phyloP scores from a whole-genome alignment of 352 stramenopile genomes.

The Globisporangium acanthophoron region DNA sequence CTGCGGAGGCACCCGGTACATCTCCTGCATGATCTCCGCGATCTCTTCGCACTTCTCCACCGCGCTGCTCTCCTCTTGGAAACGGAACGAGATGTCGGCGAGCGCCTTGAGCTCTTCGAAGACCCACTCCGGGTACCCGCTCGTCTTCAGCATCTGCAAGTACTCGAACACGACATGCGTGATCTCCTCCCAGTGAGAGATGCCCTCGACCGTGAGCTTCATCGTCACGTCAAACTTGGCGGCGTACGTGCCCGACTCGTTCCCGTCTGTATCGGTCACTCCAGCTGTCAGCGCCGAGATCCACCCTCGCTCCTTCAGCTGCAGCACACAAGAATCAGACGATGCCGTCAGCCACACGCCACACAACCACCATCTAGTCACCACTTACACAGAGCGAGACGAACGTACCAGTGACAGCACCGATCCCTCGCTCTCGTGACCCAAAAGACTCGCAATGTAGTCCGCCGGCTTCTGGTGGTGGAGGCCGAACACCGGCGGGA shows the following conservation, averaged over 20 bases:
- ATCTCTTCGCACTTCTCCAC: constrained; percentile 68
- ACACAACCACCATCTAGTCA: background rate
- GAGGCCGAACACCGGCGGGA: constrained; percentile 59
- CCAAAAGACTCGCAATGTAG: constrained; percentile 74
- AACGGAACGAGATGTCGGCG: constrained; percentile 66
- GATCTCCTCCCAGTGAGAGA: constrained; percentile 59
- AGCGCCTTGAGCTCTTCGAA: constrained; percentile 71
- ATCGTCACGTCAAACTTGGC: constrained; percentile 71
- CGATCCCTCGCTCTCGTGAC: constrained; percentile 80
- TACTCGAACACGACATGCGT: constrained; percentile 65
- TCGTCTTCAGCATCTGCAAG: constrained; percentile 44
- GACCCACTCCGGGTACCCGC: constrained; percentile 54
- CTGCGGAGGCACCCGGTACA: constrained; percentile 43
- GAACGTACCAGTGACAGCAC: constrained; percentile 63
- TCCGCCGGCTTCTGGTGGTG: constrained; percentile 76
- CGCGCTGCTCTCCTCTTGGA: constrained; percentile 64
- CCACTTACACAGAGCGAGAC: background rate
- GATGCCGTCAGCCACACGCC: background rate
- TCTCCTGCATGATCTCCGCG: constrained; percentile 68
- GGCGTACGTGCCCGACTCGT: constrained; percentile 60
- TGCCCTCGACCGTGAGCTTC: constrained; percentile 58
- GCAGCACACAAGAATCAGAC: background rate
- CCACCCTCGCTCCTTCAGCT: constrained; percentile 77
- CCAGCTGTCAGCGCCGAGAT: constrained; percentile 71
- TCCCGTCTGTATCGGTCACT: constrained; percentile 66